Base-by-base conservation (phyloP, 352 stramenopile species). In the Phytophthora hibernalis region DNA sequence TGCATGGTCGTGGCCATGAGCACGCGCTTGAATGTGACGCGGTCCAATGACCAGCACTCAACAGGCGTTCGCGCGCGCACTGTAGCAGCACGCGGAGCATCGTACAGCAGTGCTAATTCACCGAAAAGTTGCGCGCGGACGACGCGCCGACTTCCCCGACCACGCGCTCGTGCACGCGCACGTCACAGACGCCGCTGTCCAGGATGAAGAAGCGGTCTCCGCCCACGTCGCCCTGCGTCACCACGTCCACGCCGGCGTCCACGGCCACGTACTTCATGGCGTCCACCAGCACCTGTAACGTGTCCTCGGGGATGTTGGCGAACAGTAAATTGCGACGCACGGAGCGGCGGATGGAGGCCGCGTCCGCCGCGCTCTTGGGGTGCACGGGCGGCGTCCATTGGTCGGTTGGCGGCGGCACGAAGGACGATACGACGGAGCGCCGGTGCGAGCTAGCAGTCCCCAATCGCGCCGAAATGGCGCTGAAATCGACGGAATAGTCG, bases 61-160 rank as follows among this genome's bases (percentile, higher is more conserved):
- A 87, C 92, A 49, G 74, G 61, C 20, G 78, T 88, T 37, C 72
- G 68, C 0, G 86, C 82, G 12, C 73, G 70, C 51, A 97, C 86
- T 3, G 95, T 98, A 1, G 95, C 95, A 6, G 89, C 87, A 42
- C 96, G 65, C 13, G 96, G 92, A 28, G 88, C 83, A 61, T 98
- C 89, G 71, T 98, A 98, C 33, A 99, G 82, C 44, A 98, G 77
- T 9, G 96, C 96, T 28, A 99, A 75, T 78, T 99, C 96, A 21
- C 96, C 96, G 62, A 98, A 99, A 82, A 90, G 37, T 90, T 85
- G 38, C 82, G 76, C 13, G 73, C 55, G 0, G 72, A 82, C 3
- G 97, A 80, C 35, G 71, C 76, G 56, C 82, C 73, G 15, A 88
- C 70, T 35, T 85, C 72, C 26, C 83, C 85, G 3, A 85, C 74